phyloP scores from a whole-genome alignment of 2,329 filamentous ascomycete genomes.

The Cordyceps cicadae region DNA sequence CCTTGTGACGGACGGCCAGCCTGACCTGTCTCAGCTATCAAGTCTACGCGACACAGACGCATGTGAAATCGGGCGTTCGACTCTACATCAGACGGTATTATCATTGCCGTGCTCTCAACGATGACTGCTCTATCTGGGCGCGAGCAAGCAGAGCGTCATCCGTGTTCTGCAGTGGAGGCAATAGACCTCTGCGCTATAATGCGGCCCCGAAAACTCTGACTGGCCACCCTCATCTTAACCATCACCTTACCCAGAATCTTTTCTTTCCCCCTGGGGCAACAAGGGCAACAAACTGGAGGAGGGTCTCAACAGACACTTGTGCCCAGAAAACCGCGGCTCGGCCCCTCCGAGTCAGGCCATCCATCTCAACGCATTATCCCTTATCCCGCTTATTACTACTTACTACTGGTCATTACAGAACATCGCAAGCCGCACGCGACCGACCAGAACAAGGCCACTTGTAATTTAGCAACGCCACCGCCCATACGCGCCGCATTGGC shows the following conservation, averaged over 20 bases:
- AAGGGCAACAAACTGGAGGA: neutral
- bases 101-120: neutral
- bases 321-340: neutral
- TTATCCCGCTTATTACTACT: neutral
- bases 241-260: conserved; percentile 11
- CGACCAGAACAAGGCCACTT: neutral
- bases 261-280: conserved; percentile 5
- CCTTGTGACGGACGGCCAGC: neutral
- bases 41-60: neutral
- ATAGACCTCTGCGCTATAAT: conserved; percentile 6
- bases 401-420: no score
- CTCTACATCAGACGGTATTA: neutral
- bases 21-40: neutral
- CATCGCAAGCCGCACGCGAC: neutral
- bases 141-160: neutral
- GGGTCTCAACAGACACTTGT: neutral
- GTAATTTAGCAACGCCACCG: no score
- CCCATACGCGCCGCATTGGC: neutral
- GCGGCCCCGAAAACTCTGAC: neutral
- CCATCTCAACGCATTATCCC: neutral
- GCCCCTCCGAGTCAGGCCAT: neutral
- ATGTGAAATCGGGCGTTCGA: neutral
- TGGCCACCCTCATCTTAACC: neutral
- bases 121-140: neutral
- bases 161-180: neutral